Conservation (phyloP, 2,329 filamentous ascomycete species). For the Fusarium continuum region DNA sequence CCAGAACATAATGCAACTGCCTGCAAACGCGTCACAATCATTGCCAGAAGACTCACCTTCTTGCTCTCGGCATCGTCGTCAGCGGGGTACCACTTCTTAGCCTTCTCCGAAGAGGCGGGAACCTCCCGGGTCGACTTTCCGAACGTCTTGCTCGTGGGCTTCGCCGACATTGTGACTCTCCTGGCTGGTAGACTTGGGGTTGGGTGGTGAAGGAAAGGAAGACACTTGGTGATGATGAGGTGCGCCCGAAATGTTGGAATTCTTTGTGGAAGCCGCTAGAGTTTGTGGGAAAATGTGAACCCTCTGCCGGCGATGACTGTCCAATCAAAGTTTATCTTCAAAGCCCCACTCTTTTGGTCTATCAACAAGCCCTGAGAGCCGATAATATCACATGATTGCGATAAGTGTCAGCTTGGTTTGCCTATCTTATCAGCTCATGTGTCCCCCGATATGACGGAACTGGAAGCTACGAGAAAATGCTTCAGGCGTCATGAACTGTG, state of each 20-base stretch:
- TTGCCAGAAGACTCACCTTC: slow-evolving; percentile 78
- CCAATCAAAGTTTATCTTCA: slow-evolving; percentile 1
- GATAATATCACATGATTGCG: slow-evolving; percentile 49
- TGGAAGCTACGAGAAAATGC: slow-evolving; percentile 55
- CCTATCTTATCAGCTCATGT: not conserved
- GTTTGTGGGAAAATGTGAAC: slow-evolving; percentile 58
- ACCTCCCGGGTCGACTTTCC: slow-evolving; percentile 95
- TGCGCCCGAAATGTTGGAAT: slow-evolving; percentile 53
- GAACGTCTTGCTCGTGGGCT: slow-evolving; percentile 91
- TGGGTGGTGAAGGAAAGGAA: slow-evolving; percentile 50
- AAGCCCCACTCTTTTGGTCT: not conserved
- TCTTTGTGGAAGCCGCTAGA: slow-evolving; percentile 55
- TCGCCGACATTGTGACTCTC: slow-evolving; percentile 74
- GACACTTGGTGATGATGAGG: slow-evolving; percentile 49
- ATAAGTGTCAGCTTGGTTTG: slow-evolving; percentile 29
- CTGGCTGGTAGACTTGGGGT: slow-evolving; percentile 53
- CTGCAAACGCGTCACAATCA: slow-evolving; percentile 36
- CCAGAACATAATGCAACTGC: slow-evolving; percentile 19
- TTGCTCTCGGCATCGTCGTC: slow-evolving; percentile 88
- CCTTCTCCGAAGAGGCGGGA: slow-evolving; percentile 88
- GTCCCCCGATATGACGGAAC: slow-evolving; percentile 27
- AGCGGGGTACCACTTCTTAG: slow-evolving; percentile 98
- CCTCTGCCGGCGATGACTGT: slow-evolving; percentile 52
- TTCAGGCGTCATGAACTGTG: slow-evolving; percentile 42
- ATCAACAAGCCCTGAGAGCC: slow-evolving; percentile 27